Conservation (phyloP, 73 alveolate species). For the Urostyla sp. region DNA sequence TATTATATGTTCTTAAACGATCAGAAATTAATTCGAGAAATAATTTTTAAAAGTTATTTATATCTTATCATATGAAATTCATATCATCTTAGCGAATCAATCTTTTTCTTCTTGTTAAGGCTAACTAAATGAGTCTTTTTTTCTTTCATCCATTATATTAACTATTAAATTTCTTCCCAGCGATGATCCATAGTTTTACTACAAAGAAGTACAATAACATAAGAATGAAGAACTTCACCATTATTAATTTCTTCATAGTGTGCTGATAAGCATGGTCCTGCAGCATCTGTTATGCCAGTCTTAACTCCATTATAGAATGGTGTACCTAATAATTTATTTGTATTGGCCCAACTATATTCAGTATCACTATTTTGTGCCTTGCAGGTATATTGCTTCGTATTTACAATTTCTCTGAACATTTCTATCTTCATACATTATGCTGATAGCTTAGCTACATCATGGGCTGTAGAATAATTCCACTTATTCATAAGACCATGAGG, state of each 20-base stretch:
- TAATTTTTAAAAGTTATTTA: too few species aligned
- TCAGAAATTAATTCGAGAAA: too few species aligned
- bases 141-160: conserved; percentile 46
- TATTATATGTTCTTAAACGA: too few species aligned
- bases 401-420: conserved; percentile 30
- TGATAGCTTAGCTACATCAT: conserved; percentile 57
- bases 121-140: too few species aligned
- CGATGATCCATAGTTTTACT: conserved; percentile 42
- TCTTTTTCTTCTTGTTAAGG: too few species aligned
- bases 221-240: conserved; percentile 12
- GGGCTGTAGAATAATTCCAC: conserved; percentile 62
- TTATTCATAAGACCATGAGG: conserved; percentile 74
- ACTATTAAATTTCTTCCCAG: conserved; percentile 49
- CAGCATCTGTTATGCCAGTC: conserved; percentile 60
- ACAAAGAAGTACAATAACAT: conserved; percentile 18
- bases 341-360: conserved; percentile 40
- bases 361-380: not conserved
- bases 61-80: too few species aligned
- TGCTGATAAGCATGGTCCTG: conserved; percentile 64
- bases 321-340: conserved; percentile 37
- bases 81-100: too few species aligned
- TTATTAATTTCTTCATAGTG: conserved; percentile 46
- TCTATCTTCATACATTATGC: conserved; percentile 55
- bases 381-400: not conserved
- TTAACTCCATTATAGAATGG: conserved; percentile 22